These are phyloP conservation scores for Tetrahymena elliotti DNA, from an alignment of 73 alveolate genomes.

Conservation along the genomic window DNA sequence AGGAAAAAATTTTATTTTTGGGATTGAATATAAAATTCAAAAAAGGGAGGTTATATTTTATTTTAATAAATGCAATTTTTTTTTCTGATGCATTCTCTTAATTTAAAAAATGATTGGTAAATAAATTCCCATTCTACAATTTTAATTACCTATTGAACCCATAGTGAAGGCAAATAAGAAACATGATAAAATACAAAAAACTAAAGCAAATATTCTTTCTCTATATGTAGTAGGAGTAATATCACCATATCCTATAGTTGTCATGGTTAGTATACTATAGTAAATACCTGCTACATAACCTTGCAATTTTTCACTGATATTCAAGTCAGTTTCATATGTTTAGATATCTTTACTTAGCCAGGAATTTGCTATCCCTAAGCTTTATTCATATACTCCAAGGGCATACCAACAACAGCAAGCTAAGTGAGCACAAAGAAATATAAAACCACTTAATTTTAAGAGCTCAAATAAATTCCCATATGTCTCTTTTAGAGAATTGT, in stretches of 20 bases:
- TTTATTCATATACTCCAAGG: background rate
- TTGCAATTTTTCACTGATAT: background rate
- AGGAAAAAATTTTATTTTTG: too few species aligned
- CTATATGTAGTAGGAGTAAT: slow-evolving; percentile 28
- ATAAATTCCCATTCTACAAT: background rate
- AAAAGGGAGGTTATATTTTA: too few species aligned
- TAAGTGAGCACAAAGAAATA: background rate
- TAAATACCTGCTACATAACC: slow-evolving; percentile 55
- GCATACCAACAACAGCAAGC: background rate
- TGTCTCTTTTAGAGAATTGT: background rate
- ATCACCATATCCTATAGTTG: slow-evolving; percentile 74
- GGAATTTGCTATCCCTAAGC: background rate
- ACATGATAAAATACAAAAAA: slow-evolving; percentile 34
- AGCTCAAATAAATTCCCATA: background rate
- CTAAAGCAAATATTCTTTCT: slow-evolving; percentile 49
- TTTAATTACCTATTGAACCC: slow-evolving; percentile 12
- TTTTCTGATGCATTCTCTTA: too few species aligned
- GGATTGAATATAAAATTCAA: too few species aligned
- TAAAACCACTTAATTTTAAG: background rate
- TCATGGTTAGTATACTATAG: slow-evolving; percentile 58
- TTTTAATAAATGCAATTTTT: too few species aligned
- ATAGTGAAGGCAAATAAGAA: slow-evolving; percentile 26
- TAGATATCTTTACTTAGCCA: background rate
- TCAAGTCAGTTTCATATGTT: background rate
- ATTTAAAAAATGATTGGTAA: too few species aligned